Evolutionary conservation across 805 yeast species (phyloP), one percentile per base, ranked within the genome.

Genomic region (Kazachstania kunashirensis): DNA sequence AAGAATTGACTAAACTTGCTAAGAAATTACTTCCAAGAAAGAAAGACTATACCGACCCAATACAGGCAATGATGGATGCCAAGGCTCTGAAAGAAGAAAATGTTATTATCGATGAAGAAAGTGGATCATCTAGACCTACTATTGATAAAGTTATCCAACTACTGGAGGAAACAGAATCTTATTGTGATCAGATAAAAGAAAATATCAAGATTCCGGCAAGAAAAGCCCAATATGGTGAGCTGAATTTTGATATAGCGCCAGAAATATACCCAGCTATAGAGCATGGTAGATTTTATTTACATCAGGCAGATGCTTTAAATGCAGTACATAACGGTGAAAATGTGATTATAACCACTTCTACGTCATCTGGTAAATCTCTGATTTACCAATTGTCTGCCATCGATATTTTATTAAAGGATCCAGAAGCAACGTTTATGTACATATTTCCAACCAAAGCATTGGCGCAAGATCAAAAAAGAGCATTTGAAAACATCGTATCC

Each of bases 391-490:
- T 86, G 2, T 95, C 97, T 0, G 83, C 89, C 2, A 54, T 88
- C 8, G 60, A 66, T 34, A 49, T 62, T 34, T 59, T 68, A 35
- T 66, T 71, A 30, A 48, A 53, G 8, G 66, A 54, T 29, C 61
- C 62, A 9, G 62, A 61, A 23, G 49, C 63, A 1, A 83, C 94
- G 0, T 82, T 95, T 8, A 66, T 94, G 66, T 86, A 82, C 49
- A 77, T 92, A 10, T 92, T 92, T 49, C 99, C 99, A 2, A 92
- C 99, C 0, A 92, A 92, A 53, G 98, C 99, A 0, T 65, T 92
- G 35, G 97, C 99, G 0, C 98, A 92, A 53, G 98, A 92, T 64
- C 99, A 92, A 58, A 79, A 79, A 49, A 66, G 95, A 44, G 77
- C 94, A n/a, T 62, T 92, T 38, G 68, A 69, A 33, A 76, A 71